Evolutionary conservation across 768 basidiomycete species (phyloP).

Genomic region (Cystobasidium tubakii): DNA sequence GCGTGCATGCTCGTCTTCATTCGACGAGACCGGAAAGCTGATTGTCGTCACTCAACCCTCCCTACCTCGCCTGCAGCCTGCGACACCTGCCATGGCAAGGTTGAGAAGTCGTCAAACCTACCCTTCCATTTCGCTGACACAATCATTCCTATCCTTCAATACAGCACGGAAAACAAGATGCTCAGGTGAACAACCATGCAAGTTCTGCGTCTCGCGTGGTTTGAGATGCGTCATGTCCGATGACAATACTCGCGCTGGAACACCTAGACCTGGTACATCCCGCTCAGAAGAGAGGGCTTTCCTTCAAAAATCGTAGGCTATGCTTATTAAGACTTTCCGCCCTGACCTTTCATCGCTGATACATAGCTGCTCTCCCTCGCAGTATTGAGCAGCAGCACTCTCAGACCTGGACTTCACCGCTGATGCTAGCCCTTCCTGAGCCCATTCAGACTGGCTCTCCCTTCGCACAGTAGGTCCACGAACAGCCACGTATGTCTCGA

Average conservation of each 20-base stretch:
- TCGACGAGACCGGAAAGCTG: no score
- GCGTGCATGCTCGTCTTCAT: no score
- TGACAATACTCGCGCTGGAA: background rate
- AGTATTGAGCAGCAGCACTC: background rate
- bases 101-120: background rate
- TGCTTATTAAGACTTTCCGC: no score
- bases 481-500: no score
- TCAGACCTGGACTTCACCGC: background rate
- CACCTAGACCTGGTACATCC: background rate
- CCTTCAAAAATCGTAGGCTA: background rate
- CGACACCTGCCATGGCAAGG: background rate
- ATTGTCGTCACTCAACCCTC: background rate
- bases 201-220: conserved; percentile 10
- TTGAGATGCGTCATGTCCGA: background rate
- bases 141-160: background rate
- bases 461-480: background rate
- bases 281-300: background rate
- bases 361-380: no score
- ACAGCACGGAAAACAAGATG: background rate
- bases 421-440: background rate
- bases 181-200: background rate
- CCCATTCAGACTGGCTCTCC: background rate
- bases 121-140: background rate
- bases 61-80: background rate
- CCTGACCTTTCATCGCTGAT: no score